Conservation (phyloP, 257 asterid genomes). For the Forsythia suspensa region DNA sequence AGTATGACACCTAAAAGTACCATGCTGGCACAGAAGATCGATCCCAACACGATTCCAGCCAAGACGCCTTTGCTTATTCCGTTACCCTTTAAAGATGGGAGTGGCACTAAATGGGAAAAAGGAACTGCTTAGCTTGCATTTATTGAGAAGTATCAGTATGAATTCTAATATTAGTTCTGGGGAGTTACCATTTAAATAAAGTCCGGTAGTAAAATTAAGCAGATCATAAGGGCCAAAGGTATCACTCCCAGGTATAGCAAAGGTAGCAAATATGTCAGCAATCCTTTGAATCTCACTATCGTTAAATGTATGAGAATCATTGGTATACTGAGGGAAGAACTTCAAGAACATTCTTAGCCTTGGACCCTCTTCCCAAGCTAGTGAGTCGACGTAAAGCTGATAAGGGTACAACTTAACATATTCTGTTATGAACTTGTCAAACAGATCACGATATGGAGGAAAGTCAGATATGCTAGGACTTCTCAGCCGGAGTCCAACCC, state of each 20-base stretch:
- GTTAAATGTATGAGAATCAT: slow-evolving; percentile 27
- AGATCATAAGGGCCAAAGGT: slow-evolving; percentile 58
- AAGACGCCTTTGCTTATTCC: slow-evolving; percentile 42
- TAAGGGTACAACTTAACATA: slow-evolving; percentile 20
- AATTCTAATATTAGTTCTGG: too few species aligned
- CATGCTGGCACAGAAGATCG: slow-evolving; percentile 28
- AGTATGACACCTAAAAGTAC: slow-evolving; percentile 27
- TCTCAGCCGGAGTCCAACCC: slow-evolving; percentile 47
- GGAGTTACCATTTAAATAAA: slow-evolving; percentile 20
- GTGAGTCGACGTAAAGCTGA: slow-evolving; percentile 39
- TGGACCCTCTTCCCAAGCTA: slow-evolving; percentile 52
- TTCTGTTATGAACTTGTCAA: slow-evolving; percentile 27
- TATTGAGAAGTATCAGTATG: too few species aligned
- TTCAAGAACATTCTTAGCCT: slow-evolving; percentile 49
- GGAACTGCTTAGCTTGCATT: neutral
- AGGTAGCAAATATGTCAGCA: slow-evolving; percentile 39
- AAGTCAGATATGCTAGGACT: slow-evolving; percentile 54
- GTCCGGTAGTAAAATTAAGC: slow-evolving; percentile 53
- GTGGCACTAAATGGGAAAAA: slow-evolving; percentile 33
- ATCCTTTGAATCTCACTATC: slow-evolving; percentile 33
- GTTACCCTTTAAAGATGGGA: slow-evolving; percentile 32
- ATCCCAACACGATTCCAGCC: slow-evolving; percentile 45
- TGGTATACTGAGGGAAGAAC: slow-evolving; percentile 36
- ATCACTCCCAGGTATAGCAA: slow-evolving; percentile 37
- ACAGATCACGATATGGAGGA: slow-evolving; percentile 28